Evolutionary conservation across 225 moss, liverwort and hornwort species (phyloP).

Genomic region (Straminergon stramineum): DNA sequence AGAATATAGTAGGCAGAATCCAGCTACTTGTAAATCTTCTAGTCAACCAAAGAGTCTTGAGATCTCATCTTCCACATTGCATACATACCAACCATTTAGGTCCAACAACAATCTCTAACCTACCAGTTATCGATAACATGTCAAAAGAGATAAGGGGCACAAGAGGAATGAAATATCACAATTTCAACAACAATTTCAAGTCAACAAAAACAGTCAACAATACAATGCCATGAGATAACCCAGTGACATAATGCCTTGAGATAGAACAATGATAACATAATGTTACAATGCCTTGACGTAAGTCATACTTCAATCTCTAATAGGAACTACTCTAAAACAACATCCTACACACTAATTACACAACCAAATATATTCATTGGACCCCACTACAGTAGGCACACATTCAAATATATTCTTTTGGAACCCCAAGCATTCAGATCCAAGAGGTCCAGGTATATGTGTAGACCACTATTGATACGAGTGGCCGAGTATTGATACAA

Average conservation of each 20-base stretch:
- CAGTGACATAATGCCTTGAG: neutral
- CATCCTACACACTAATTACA: neutral
- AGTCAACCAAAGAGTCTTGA: neutral
- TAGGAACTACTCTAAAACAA: neutral
- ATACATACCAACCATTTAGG: neutral
- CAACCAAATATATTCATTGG: too few relatives aligned
- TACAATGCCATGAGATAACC: neutral
- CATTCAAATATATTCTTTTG: neutral
- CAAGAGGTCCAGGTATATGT: neutral
- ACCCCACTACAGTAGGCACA: neutral
- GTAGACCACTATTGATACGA: neutral
- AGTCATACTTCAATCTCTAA: neutral
- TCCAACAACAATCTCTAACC: neutral
- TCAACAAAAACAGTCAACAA: neutral
- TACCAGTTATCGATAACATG: neutral
- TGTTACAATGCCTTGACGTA: neutral
- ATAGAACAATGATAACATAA: neutral
- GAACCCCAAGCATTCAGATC: neutral
- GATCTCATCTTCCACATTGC: neutral
- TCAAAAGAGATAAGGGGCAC: neutral
- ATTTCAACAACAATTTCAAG: neutral
- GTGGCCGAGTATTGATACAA: slow-evolving; percentile 1
- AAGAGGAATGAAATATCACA: neutral
- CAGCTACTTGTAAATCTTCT: neutral
- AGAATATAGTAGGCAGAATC: neutral